These are phyloP conservation scores for Lunasporangiospora selenospora DNA, from an alignment of 192 early-diverging fungal species.

Conservation along the genomic window DNA sequence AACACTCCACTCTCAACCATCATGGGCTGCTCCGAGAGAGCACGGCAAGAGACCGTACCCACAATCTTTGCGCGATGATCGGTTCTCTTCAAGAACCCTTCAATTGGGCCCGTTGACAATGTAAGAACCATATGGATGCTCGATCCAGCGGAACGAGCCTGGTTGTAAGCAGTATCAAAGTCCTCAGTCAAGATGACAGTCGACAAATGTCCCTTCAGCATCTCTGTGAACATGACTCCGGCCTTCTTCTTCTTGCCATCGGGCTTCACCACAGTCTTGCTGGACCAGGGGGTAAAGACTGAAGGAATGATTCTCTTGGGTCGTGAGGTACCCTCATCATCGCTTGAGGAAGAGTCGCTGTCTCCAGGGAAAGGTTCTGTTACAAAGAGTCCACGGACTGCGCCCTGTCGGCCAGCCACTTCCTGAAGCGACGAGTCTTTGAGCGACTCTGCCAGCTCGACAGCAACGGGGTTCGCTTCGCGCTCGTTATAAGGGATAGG, in stretches of 20 bases:
- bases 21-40: constrained; percentile 54
- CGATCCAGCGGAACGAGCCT: constrained; percentile 48
- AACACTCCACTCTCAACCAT: constrained; percentile 48
- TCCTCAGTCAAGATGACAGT: constrained; percentile 48
- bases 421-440: constrained; percentile 23
- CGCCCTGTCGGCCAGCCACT: constrained; percentile 9
- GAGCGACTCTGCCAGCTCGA: constrained; percentile 23
- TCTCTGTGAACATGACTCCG: constrained; percentile 47
- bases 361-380: constrained; percentile 27
- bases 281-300: constrained; percentile 9
- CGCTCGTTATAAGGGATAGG: constrained; percentile 30
- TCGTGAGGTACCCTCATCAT: background rate
- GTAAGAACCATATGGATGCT: constrained; percentile 46
- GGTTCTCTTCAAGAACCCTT: constrained; percentile 32
- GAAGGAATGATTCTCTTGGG: constrained; percentile 11
- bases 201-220: constrained; percentile 53
- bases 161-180: constrained; percentile 45
- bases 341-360: background rate
- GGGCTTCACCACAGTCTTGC: background rate
- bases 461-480: constrained; percentile 11
- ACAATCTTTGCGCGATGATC: constrained; percentile 41
- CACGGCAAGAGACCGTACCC: constrained; percentile 54
- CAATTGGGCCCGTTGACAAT: constrained; percentile 30
- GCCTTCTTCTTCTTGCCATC: constrained; percentile 21
- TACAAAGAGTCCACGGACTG: constrained; percentile 31